Conservation (phyloP, 108 stramenopile species). For the Nannochloropsis salina region DNA sequence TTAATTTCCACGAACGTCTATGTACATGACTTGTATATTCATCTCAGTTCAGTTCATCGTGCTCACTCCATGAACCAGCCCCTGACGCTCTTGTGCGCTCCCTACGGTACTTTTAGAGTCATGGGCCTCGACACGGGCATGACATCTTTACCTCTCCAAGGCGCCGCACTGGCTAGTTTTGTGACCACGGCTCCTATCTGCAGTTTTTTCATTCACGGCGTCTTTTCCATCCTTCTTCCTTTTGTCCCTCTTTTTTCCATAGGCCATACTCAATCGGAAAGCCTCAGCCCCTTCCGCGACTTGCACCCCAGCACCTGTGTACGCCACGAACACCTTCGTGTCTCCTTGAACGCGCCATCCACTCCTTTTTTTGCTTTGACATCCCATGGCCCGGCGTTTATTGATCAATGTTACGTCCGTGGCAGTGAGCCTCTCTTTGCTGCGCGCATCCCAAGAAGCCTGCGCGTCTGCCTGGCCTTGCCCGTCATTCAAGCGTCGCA, state of each 20-base stretch:
- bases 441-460: not conserved
- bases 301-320: not conserved
- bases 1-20: too few relatives aligned
- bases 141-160: too few relatives aligned
- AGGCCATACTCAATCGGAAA: not conserved
- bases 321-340: not conserved
- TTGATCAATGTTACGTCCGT: conserved; percentile 1
- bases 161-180: too few relatives aligned
- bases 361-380: not conserved
- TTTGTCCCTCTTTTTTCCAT: not conserved
- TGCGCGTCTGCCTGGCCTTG: not conserved
- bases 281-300: conserved; percentile 1
- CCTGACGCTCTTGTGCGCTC: too few relatives aligned
- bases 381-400: not conserved
- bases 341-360: conserved; percentile 2
- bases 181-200: too few relatives aligned
- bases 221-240: not conserved
- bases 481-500: not conserved
- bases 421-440: not conserved
- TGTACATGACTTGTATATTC: too few relatives aligned
- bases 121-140: too few relatives aligned
- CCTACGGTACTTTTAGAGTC: too few relatives aligned
- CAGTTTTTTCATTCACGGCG: too few relatives aligned
- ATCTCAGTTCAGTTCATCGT: too few relatives aligned
- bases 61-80: too few relatives aligned